Evolutionary conservation across 805 yeast genomes (phyloP), one percentile per base, ranked within the genome.

Genomic region (Saturnispora besseyi): DNA sequence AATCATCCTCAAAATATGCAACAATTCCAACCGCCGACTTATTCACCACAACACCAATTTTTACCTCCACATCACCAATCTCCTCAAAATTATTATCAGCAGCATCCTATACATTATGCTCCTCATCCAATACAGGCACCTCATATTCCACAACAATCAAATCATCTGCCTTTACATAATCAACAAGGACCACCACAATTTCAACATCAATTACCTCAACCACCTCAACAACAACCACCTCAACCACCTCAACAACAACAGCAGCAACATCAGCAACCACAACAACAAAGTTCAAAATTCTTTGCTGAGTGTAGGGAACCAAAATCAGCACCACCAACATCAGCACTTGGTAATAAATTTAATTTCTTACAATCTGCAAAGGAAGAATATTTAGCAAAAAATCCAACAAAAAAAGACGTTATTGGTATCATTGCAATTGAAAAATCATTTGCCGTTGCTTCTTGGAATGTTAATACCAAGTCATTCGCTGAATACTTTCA

Each of bases 341-440:
- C 34, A 15, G 49, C 63, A 11, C 73, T 81, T 49, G 65, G 62
- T 43, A 57, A 57, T 28, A 63, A 72, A 41, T 82, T 82, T 65
- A 80, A 75, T 60, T 66, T 82, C 55, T 76, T 83, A 53, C 55
- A 71, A 15, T 72, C 75, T 28, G 71, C 78, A 4, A 73, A 73
- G 63, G 56, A 58, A 24, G 68, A 65, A 38, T 66, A 59, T 44
- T 51, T 48, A 7, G 24, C 52, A 21, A 48, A 54, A 29, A 54
- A 60, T 61, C 50, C 31, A 59, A 54, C 58, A 57, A 28, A 41
- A 5, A 10, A 13, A 3, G 56, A 53, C 9, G 29, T 26, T 8
- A 58, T 58, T 57, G 67, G 65, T 37, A 63, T 65, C 18, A 70
- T 74, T 46, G 57, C 65, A 22, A 70, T 82, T 53, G 89, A 82